These are phyloP conservation scores for Aspergillus pseudotamarii DNA, from an alignment of 2,329 filamentous ascomycete genomes.

Conservation along the genomic window DNA sequence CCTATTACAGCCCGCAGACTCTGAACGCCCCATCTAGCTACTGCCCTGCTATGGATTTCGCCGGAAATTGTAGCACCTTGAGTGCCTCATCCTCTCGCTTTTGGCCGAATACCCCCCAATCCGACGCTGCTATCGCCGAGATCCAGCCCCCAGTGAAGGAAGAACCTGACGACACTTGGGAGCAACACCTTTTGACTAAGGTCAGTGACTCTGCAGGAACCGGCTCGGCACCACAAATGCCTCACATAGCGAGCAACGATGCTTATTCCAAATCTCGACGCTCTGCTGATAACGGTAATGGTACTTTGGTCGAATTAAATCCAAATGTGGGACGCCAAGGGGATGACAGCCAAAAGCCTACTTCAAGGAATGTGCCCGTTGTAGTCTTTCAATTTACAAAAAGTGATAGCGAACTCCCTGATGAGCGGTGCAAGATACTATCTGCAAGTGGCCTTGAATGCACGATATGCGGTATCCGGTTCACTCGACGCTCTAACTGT, in stretches of 20 bases:
- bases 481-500: conserved; percentile 83
- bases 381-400: conserved; percentile 17
- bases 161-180: conserved; percentile 23
- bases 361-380: conserved; percentile 4
- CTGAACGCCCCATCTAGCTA: conserved; percentile 31
- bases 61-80: conserved; percentile 15
- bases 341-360: conserved; percentile 1
- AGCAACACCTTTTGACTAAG: conserved; percentile 13
- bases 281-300: not conserved
- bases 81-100: conserved; percentile 18
- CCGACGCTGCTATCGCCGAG: conserved; percentile 25
- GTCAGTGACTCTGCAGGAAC: not conserved
- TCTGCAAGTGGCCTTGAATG: conserved; percentile 70
- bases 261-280: not conserved
- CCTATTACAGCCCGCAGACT: conserved; percentile 25
- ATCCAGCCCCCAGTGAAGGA: conserved; percentile 12
- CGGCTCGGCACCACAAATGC: conserved; percentile 7
- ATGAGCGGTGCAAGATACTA: conserved; percentile 24
- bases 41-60: conserved; percentile 23
- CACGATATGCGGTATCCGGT: conserved; percentile 73
- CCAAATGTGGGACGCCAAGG: not conserved
- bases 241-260: conserved; percentile 6
- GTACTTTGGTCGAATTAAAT: conserved; percentile 5
- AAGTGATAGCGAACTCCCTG: not conserved
- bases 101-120: conserved; percentile 32